These are phyloP conservation scores for Trichophyton mentagrophytes DNA, from an alignment of 2,329 filamentous ascomycete species.

Conservation along the genomic window DNA sequence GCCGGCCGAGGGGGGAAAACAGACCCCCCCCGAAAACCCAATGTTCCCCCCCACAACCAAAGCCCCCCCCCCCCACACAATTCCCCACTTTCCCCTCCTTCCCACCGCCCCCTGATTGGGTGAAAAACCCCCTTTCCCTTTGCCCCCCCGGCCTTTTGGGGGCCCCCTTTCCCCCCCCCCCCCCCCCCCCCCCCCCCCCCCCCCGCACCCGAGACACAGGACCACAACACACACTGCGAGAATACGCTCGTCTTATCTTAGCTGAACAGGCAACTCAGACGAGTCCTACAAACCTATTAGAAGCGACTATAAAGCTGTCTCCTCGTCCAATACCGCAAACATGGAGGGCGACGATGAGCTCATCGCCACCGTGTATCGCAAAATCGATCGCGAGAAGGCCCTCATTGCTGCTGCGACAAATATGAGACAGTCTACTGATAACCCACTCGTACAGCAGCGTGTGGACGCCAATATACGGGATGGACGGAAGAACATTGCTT, in stretches of 20 bases:
- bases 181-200: too few species aligned
- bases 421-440: slow-evolving; percentile 93
- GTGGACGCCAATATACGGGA: slow-evolving; percentile 92
- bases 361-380: slow-evolving; percentile 73
- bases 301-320: background rate
- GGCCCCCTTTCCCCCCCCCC: too few species aligned
- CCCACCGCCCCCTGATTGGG: too few species aligned
- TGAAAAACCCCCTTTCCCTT: too few species aligned
- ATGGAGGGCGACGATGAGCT: slow-evolving; percentile 51
- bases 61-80: too few species aligned
- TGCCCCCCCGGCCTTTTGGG: too few species aligned
- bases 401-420: slow-evolving; percentile 87
- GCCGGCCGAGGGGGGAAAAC: too few species aligned
- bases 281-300: background rate
- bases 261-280: background rate
- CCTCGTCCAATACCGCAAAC: slow-evolving; percentile 14
- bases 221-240: background rate
- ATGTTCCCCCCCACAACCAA: too few species aligned
- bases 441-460: slow-evolving; percentile 76
- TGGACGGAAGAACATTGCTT: slow-evolving; percentile 82
- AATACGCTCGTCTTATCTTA: background rate
- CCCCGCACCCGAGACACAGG: background rate
- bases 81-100: too few species aligned
- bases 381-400: slow-evolving; percentile 95
- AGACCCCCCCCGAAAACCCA: too few species aligned